Base-by-base conservation (phyloP, 768 basidiomycete species). In the Suillus hirtellus region DNA sequence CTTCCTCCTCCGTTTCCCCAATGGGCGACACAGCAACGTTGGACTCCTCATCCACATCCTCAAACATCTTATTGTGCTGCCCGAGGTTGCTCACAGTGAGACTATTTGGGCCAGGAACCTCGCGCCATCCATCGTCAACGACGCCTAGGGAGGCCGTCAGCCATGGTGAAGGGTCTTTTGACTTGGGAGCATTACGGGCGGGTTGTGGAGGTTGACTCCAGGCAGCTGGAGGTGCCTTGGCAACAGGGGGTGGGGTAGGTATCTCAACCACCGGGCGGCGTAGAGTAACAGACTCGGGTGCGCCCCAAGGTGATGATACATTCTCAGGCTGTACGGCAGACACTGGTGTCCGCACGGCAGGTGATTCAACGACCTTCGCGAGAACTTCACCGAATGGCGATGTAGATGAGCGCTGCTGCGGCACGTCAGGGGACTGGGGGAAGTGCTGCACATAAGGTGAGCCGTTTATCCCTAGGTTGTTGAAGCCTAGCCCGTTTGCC, bases 51-150 rank as follows among this genome's bases (percentile, higher is more conserved):
- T 65, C 69, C 31, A 71, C 77, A 42, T 77, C 70, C 38, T 78
- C 76, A 53, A 81, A 75, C 58, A 84, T 77, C 65, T 81, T 81
- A 64, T 86, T 85, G 66, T 87, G 86, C 58, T 87, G 85, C 10
- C 82, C 84, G 21, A 87, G 74, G 66, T 86, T 86, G 60, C 80
- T 83, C 62, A 83, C 78, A 0, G 87, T 86, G 21, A 88, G 77
- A 63, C 84, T 84, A 64, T 81, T 79, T 12, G 81, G 77, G 17
- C 78, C 79, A 2, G 78, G 77, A 21, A 69, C 62, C 52, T 77
- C 72, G 43, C 71, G 72, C 87, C 86, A 87, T 55, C 71, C 76
- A 19, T 84, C 82, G 42, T 84, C 80, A 0, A 78, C 71, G 42
- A 71, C 69, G 27, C 78, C 78, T 60, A 86, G 78, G 5, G 83